A percentile compares a stretch with the other conserved stretches of the same genome.
These are phyloP conservation scores for Annona cherimola DNA, from an alignment of 164 flowering plant species.

Conservation along the genomic window DNA sequence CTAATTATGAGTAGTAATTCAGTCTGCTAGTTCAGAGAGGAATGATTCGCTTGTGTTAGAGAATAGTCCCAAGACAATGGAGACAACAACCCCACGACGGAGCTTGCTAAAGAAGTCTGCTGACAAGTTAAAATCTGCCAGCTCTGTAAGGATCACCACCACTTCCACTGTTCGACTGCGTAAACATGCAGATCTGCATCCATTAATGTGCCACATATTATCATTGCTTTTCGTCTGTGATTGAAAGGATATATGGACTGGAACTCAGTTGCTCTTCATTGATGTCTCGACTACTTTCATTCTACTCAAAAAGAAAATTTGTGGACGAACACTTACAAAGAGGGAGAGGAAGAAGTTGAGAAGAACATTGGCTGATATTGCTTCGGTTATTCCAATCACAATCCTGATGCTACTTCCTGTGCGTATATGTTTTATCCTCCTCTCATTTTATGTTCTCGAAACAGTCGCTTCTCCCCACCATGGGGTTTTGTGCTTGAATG, in stretches of 20 bases:
- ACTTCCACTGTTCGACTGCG: not conserved
- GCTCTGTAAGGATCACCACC: constrained; percentile 37
- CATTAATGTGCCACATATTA: constrained; percentile 4
- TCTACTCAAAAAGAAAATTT: constrained; percentile 33
- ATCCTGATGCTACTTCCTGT: constrained; percentile 76
- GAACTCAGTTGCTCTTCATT: constrained; percentile 50
- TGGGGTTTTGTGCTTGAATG: not conserved
- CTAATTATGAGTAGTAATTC: constrained; percentile 5
- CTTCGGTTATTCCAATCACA: constrained; percentile 46
- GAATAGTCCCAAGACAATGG: constrained; percentile 4
- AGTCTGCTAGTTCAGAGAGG: constrained; percentile 16
- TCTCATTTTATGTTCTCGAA: not conserved
- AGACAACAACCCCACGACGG: constrained; percentile 13
- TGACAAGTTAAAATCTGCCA: constrained; percentile 35
- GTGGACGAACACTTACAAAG: constrained; percentile 34
- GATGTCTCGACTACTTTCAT: constrained; percentile 36
- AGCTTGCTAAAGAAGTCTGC: constrained; percentile 31
- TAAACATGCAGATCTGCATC: no score
- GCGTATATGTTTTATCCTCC: constrained; percentile 15
- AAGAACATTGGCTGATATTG: constrained; percentile 42
- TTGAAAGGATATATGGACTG: constrained; percentile 50
- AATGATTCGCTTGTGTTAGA: constrained; percentile 13
- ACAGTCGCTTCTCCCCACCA: no score
- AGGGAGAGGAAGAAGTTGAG: constrained; percentile 44
- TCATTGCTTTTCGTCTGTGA: constrained; percentile 6